Base-by-base conservation (phyloP, 345 rosid species). In the Rubroshorea leprosula region DNA sequence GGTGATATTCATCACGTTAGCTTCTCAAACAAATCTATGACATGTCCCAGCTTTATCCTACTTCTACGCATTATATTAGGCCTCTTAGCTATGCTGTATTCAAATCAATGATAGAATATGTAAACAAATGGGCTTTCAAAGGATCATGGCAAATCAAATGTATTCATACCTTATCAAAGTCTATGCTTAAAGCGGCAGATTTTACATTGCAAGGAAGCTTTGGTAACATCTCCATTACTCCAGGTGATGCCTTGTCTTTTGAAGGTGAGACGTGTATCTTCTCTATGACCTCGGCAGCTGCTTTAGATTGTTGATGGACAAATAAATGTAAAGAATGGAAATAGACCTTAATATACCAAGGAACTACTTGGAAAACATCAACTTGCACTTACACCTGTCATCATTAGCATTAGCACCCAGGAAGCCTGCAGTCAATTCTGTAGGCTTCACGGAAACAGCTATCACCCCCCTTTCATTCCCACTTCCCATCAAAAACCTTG, bases 381-480 rank as follows among this genome's bases (percentile, higher is more conserved):
- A 73, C 92, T 64, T 56, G 79, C 64, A 93, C 35, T 71, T 67
- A 69, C 95, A 85, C 23, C 44, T 72, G 44, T 76, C 76, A 52
- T 48, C 43, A 27, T 38, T 20, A 58, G 31, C 13, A 62, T 66
- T 52, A 53, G 61, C 65, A 31, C 51, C 64, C 18, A 22, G 17
- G 23, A 77, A 68, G 31, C 68, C 68, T 39, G 74, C 78, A 7
- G 29, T 64, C 7, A 58, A 49, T n/a, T 72, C 69, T 16, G 90
- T 72, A 23, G 88, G 74, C 74, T 74, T 85, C 69, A 93, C 75
- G 62, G 79, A 76, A 74, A 93, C 82, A 55, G 97, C 94, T 69
- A 87, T 90, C 44, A 97, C 91, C 61, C 97, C 99, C 60, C 94
- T 87, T 76, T 90, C 96, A 48, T 94, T 94, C 56, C 96, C 97